These are phyloP conservation scores for Pyricularia pennisetigena DNA, from an alignment of 2,329 filamentous ascomycete species.

Conservation along the genomic window DNA sequence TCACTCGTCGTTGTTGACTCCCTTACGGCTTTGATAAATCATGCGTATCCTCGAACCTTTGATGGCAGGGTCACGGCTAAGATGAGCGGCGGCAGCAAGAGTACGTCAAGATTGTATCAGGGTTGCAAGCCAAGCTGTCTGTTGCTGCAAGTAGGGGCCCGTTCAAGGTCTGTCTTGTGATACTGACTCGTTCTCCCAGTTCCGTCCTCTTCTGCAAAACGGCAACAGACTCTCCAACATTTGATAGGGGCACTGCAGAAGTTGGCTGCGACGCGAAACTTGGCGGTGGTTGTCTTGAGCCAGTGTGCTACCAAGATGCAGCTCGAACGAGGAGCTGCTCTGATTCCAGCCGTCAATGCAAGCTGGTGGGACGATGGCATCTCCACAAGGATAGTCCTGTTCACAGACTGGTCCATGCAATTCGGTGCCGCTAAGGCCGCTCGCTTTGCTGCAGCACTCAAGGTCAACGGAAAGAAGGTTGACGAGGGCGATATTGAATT, in stretches of 20 bases:
- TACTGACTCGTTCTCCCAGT: background rate
- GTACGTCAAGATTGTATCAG: conserved; percentile 14
- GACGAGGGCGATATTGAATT: conserved; percentile 29
- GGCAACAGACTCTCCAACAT: conserved; percentile 44
- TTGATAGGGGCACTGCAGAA: conserved; percentile 65
- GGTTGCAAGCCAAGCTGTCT: background rate
- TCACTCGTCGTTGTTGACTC: conserved; percentile 69
- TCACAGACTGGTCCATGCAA: conserved; percentile 62
- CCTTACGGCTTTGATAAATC: conserved; percentile 65
- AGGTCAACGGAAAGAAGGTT: conserved; percentile 43
- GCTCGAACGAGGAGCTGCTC: conserved; percentile 36
- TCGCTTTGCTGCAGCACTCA: conserved; percentile 55
- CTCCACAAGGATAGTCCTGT: conserved; percentile 63
- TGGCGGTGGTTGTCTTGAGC: conserved; percentile 66
- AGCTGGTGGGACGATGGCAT: conserved; percentile 73
- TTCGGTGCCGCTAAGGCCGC: conserved; percentile 35
- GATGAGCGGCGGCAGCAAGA: conserved; percentile 20
- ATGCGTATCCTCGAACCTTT: conserved; percentile 55
- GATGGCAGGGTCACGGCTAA: background rate
- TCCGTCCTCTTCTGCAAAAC: conserved; percentile 23
- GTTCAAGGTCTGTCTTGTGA: background rate
- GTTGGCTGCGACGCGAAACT: conserved; percentile 61
- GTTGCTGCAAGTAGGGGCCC: background rate
- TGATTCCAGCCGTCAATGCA: conserved; percentile 67
- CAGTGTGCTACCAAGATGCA: conserved; percentile 79